Base-by-base conservation (phyloP, 768 basidiomycete species). In the Kwoniella dejecticola region DNA sequence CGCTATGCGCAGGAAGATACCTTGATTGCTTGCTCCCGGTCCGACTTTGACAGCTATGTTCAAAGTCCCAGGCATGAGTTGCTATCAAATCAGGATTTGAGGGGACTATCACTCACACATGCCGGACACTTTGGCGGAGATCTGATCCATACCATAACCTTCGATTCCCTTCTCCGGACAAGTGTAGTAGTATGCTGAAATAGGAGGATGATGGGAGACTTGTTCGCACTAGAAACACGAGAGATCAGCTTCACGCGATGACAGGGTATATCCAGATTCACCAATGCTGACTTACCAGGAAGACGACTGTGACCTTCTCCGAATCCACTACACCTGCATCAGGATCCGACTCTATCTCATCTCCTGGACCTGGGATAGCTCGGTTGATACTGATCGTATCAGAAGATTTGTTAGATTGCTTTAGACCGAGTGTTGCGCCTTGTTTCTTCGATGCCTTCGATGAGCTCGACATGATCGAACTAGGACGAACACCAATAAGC, bases 201-300 rank as follows among this genome's bases (percentile, higher is more conserved):
- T 85, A 2, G 96, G 96, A 0, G 96, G 96, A 72, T 99, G 96
- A 80, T 99, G 96, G 1, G 90, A 96, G 47, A 97, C 87, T 79
- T 96, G 94, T 77, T 96, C 94, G 13, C 92, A 95, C 80, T 81
- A 63, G 19, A 33, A 24, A 29, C 8, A 6, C 8, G 42, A 21
- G 27, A 24, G 26, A 62, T 38, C 49, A 56, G 24, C 19, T 52
- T 30, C 29, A 10, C 10, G 44, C 10, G 10, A 10, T 10, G 19
- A 17, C 10, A 19, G 44, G 17, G 19, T 8, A 24, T 17, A 8
- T 10, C 10, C 13, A 19, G n/a, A 33, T 3, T 40, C 36, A 12
- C 11, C 1, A 21, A 40, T 15, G 2, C 33, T 36, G 33, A 71
- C 77, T 63, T 61, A 81, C 80, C 47, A 94, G 79, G 77, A 85